These are phyloP conservation scores for Aspergillus kassunensis DNA, from an alignment of 495 filamentous ascomycete genomes.

Conservation along the genomic window DNA sequence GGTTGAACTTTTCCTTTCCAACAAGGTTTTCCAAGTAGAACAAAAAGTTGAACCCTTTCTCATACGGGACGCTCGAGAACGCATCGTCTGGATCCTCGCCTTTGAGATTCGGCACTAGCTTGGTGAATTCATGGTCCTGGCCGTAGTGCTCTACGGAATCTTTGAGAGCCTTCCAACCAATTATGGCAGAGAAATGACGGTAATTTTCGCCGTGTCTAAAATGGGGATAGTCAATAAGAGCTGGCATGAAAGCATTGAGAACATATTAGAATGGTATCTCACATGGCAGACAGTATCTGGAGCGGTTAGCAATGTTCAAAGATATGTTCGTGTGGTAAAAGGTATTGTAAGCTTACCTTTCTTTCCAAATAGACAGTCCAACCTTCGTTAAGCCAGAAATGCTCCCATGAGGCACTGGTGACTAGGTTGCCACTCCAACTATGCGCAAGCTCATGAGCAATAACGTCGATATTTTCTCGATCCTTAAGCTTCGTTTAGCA, in stretches of 20 bases:
- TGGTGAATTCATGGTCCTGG: constrained; percentile 84
- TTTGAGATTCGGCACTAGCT: constrained; percentile 78
- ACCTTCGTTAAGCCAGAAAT: constrained; percentile 96
- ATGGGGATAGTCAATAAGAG: constrained; percentile 10
- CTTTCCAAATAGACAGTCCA: constrained; percentile 95
- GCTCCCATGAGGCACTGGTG: constrained; percentile 87
- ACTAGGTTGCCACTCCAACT: constrained; percentile 94
- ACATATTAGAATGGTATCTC: constrained; percentile 1
- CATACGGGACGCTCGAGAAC: constrained; percentile 76
- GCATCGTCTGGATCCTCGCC: constrained; percentile 93
- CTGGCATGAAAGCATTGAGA: neutral
- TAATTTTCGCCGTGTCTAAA: constrained; percentile 69
- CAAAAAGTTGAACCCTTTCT: constrained; percentile 75
- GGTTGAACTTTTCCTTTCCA: constrained; percentile 82
- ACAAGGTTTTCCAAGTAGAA: constrained; percentile 81
- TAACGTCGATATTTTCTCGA: constrained; percentile 90
- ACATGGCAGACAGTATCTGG: constrained; percentile 28
- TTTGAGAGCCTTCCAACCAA: constrained; percentile 56
- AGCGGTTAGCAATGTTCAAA: constrained; percentile 7
- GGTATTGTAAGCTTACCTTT: constrained; percentile 42
- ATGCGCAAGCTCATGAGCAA: constrained; percentile 90
- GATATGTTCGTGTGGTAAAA: neutral
- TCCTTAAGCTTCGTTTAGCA: no score
- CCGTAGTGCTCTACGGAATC: constrained; percentile 77
- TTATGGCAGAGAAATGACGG: constrained; percentile 90